A percentile compares a stretch with the other conserved stretches of the same genome.
Evolutionary conservation across 768 basidiomycete genomes (phyloP).

Genomic region (Astraeus odoratus): DNA sequence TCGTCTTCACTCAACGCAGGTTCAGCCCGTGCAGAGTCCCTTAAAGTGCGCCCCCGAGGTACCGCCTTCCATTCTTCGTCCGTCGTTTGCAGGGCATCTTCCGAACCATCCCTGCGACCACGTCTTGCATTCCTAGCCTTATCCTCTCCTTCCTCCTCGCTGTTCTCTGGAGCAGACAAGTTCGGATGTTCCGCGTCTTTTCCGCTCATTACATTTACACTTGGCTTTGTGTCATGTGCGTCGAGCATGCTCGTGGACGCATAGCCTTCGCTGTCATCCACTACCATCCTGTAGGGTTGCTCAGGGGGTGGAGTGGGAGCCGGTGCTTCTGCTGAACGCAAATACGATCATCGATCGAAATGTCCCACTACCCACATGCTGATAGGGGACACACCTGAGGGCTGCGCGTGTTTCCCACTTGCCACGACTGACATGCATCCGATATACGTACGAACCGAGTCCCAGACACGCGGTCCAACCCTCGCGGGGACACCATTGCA

Average conservation of each 20-base stretch:
- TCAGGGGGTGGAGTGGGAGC: not conserved
- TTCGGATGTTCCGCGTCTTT: conserved; percentile 3
- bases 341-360: not conserved
- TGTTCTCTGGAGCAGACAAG: not conserved
- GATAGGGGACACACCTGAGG: not conserved
- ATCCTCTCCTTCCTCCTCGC: not conserved
- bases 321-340: not conserved
- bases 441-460: conserved; percentile 11
- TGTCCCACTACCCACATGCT: not conserved
- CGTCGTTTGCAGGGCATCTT: not conserved
- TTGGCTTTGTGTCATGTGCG: not conserved
- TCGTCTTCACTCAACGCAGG: not conserved
- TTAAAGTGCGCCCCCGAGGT: not conserved
- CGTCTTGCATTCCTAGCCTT: not conserved
- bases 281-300: not conserved
- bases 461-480: conserved; percentile 18
- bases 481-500: conserved; percentile 15
- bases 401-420: not conserved
- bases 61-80: not conserved
- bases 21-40: not conserved
- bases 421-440: conserved; percentile 17
- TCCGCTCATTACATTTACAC: conserved; percentile 4
- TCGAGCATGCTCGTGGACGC: not conserved
- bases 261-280: not conserved
- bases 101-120: not conserved